A percentile compares a stretch with the other conserved stretches of the same genome.
These are phyloP conservation scores for Candida ficus DNA, from an alignment of 805 yeast genomes.

Conservation along the genomic window DNA sequence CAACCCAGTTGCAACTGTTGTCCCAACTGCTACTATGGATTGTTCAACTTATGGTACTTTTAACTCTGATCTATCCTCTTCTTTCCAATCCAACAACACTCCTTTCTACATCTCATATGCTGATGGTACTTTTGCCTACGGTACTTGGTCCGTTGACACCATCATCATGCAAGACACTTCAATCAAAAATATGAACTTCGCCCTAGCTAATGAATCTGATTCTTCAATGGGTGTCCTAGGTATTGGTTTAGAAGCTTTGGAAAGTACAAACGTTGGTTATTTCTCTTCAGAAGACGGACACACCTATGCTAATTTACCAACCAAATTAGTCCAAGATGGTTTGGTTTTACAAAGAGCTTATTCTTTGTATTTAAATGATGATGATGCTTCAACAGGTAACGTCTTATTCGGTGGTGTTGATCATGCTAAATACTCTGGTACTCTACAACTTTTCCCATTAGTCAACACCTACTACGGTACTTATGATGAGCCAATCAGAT, in stretches of 20 bases:
- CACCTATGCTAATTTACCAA: constrained; percentile 63
- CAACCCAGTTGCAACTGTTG: background rate
- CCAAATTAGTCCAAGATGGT: constrained; percentile 52
- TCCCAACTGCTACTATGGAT: constrained; percentile 6
- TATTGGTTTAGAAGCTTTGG: constrained; percentile 65
- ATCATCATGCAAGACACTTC: constrained; percentile 48
- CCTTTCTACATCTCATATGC: constrained; percentile 44
- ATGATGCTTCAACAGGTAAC: constrained; percentile 40
- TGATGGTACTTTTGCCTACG: constrained; percentile 35
- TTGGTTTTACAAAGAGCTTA: constrained; percentile 49
- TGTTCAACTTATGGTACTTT: constrained; percentile 36
- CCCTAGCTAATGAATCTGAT: constrained; percentile 62
- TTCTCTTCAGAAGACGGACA: constrained; percentile 20
- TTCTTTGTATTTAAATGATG: constrained; percentile 53
- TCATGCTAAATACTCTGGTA: constrained; percentile 53
- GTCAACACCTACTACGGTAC: constrained; percentile 24
- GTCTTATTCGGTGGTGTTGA: constrained; percentile 72
- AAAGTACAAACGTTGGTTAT: constrained; percentile 45
- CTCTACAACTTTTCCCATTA: constrained; percentile 43
- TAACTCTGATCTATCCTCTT: constrained; percentile 26
- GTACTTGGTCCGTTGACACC: constrained; percentile 44
- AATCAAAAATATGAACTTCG: constrained; percentile 56
- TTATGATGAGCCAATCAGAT: constrained; percentile 35
- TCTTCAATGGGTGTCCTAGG: constrained; percentile 69
- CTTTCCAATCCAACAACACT: constrained; percentile 30